phyloP scores from a whole-genome alignment of 371 early-diverging fungal genomes.

The Mucor irregularis region DNA sequence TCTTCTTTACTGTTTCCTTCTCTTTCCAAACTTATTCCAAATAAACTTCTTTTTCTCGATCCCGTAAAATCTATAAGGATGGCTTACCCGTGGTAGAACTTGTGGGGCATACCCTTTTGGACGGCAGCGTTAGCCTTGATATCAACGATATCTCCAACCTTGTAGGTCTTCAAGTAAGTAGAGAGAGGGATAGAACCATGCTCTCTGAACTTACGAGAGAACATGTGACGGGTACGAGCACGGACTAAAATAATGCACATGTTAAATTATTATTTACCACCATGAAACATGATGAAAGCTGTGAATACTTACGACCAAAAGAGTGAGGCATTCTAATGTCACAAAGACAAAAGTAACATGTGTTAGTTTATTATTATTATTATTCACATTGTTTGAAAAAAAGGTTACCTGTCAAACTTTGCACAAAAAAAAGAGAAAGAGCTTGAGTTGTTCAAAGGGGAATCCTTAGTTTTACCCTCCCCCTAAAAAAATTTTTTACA shows the following conservation, averaged over 20 bases:
- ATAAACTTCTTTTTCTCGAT: no score
- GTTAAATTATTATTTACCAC: neutral
- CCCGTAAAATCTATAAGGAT: no score
- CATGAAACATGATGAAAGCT: neutral
- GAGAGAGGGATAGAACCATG: slow-evolving; percentile 92
- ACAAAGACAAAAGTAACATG: neutral
- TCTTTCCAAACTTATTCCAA: no score
- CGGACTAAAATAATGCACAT: slow-evolving; percentile 13
- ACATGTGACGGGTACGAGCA: slow-evolving; percentile 97
- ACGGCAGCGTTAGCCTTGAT: slow-evolving; percentile 72
- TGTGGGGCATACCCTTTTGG: slow-evolving; percentile 99
- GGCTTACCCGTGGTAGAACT: slow-evolving; percentile 99
- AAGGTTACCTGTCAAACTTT: slow-evolving; percentile 37
- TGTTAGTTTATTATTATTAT: no score
- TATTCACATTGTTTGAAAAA: slow-evolving; percentile 2
- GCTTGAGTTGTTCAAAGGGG: slow-evolving; percentile 6
- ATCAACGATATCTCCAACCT: slow-evolving; percentile 74
- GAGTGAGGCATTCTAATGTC: slow-evolving; percentile 83
- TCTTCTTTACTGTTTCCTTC: no score
- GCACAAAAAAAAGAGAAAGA: slow-evolving; percentile 36
- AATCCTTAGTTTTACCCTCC: slow-evolving; percentile 3
- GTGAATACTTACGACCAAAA: slow-evolving; percentile 69
- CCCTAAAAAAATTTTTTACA: slow-evolving; percentile 6
- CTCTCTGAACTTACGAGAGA: slow-evolving; percentile 95
- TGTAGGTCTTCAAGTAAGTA: slow-evolving; percentile 97